Conservation (phyloP, 73 alveolate genomes). For the Paramecium tetraurelia region DNA sequence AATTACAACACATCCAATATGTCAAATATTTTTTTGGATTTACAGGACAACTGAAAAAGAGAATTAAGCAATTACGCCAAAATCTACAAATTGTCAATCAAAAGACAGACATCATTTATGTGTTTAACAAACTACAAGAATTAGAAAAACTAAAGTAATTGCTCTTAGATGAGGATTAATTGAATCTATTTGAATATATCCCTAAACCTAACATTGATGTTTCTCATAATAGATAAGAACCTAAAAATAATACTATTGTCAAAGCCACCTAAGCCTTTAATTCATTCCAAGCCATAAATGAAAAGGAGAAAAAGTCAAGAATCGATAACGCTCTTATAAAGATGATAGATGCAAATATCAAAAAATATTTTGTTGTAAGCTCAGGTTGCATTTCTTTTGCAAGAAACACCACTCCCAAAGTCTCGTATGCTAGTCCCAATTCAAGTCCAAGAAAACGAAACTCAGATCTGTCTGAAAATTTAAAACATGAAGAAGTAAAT, state of each 20-base stretch:
- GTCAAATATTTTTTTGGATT: background rate
- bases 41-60: background rate
- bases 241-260: background rate
- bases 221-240: background rate
- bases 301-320: background rate
- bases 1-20: background rate
- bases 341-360: background rate
- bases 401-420: background rate
- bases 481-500: background rate
- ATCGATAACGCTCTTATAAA: background rate
- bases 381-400: conserved; percentile 2
- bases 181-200: background rate
- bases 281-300: background rate
- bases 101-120: background rate
- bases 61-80: background rate
- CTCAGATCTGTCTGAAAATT: background rate
- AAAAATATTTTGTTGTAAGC: background rate
- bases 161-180: background rate
- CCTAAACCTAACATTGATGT: background rate
- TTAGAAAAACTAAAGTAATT: background rate
- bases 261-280: background rate
- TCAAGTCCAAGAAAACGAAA: background rate
- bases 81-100: background rate
- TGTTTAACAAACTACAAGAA: background rate
- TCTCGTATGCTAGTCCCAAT: background rate